Base-by-base conservation (phyloP, 176 grass and related monocot species). In the Stipa capillata region DNA sequence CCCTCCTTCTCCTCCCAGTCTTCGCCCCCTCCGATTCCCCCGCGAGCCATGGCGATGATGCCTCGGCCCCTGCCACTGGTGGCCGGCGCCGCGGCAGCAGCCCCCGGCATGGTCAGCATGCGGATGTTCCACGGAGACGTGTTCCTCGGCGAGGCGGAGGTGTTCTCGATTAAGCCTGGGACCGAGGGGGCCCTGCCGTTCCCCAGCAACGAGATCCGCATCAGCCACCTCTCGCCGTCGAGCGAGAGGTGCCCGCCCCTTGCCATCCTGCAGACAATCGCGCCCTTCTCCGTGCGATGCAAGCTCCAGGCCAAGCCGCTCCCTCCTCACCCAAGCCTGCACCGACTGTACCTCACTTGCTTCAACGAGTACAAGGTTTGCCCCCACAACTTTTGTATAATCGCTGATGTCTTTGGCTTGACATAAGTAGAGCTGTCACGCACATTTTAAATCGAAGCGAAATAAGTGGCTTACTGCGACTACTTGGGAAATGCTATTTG, bases 231-330 rank as follows among this genome's bases (percentile, higher is more conserved):
- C 47, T 95, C 97, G 23, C 92, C 88, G 34, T 1, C 45, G 31
- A 93, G 97, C 90, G 90, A 93, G 74, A 79, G 97, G 62, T 93
- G 90, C 81, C 92, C 86, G 77, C 97, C 97, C 5, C 92, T 95
- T 60, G 83, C 92, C 58, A 84, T 95, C 65, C 97, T 99, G 27
- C 92, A 99, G 73, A 87, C 90, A 41, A 91, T 99, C 60, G 89
- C 90, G 64, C 90, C 97, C 57, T 95, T 95, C 86, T 82, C 86
- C 23, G 88, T 95, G 47, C 97, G 97, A 24, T 99, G 92, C 88
- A 99, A 99, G 78, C 79, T 99, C 43, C 90, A 89, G 74, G 84
- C 90, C 48, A 99, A 91, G 62, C 79, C 68, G 39, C 49, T 74
- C 14, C 75, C 88, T 34, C 82, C 85, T 12, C 79, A 84, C 51